Evolutionary conservation across 306 rosid genomes (phyloP).

Genomic region (Oxytropis ochrocephala): DNA sequence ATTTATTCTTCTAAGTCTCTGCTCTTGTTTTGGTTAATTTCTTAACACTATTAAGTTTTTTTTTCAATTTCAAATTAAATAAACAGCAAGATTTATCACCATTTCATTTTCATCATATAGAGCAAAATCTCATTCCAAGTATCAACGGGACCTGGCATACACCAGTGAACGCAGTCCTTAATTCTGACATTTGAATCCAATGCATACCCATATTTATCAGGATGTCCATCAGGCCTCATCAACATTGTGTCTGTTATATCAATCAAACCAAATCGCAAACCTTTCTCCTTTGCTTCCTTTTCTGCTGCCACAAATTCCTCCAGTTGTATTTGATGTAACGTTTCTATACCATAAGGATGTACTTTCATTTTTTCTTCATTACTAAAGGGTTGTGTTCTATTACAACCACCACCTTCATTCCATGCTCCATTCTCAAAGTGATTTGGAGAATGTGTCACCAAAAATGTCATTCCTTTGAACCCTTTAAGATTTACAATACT

Average conservation of each 20-base stretch:
- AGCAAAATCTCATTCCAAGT: slow-evolving; percentile 79
- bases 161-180: slow-evolving; percentile 96
- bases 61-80: background rate
- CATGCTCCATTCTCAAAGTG: slow-evolving; percentile 80
- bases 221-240: slow-evolving; percentile 89
- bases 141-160: slow-evolving; percentile 91
- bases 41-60: too few relatives aligned
- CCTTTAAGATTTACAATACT: slow-evolving; percentile 31
- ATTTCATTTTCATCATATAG: slow-evolving; percentile 33
- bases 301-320: slow-evolving; percentile 50
- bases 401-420: slow-evolving; percentile 74
- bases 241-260: slow-evolving; percentile 57
- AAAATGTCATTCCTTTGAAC: slow-evolving; percentile 57
- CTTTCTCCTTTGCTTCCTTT: slow-evolving; percentile 29
- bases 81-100: background rate
- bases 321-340: slow-evolving; percentile 35
- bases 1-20: too few relatives aligned
- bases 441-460: slow-evolving; percentile 74
- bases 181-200: slow-evolving; percentile 22
- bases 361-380: slow-evolving; percentile 33
- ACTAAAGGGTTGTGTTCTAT: slow-evolving; percentile 40
- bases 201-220: slow-evolving; percentile 43
- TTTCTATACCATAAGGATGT: slow-evolving; percentile 30
- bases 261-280: slow-evolving; percentile 43
- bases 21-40: too few relatives aligned